phyloP scores from a whole-genome alignment of 2,329 filamentous ascomycete species.

The Talaromyces sp. region DNA sequence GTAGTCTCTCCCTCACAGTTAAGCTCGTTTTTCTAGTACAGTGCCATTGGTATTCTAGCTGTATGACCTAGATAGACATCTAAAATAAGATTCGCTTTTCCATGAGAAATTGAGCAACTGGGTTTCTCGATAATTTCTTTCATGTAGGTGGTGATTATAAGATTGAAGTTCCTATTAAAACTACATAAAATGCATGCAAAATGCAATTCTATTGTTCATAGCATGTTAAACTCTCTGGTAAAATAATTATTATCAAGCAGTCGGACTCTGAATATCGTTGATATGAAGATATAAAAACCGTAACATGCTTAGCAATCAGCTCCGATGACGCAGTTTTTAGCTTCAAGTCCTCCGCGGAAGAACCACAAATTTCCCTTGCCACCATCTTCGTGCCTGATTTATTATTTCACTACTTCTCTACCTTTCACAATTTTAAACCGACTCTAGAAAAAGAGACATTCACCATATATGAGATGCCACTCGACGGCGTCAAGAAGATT shows the following conservation, averaged over 20 bases:
- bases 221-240: not conserved
- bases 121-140: not conserved
- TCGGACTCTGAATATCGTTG: not conserved
- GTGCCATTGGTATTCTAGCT: not conserved
- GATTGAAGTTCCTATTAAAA: not conserved
- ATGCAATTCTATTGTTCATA: no score
- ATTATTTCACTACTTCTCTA: not conserved
- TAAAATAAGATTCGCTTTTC: not conserved
- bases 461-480: conserved; percentile 28
- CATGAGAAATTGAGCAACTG: not conserved
- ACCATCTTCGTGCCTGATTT: not conserved
- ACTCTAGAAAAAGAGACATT: not conserved
- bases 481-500: conserved; percentile 41
- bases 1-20: conserved; percentile 13
- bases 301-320: conserved; percentile 14
- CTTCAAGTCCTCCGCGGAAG: not conserved
- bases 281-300: not conserved
- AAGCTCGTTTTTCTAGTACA: not conserved
- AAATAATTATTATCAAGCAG: not conserved
- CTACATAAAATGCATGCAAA: no score
- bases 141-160: not conserved
- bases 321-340: conserved; percentile 13
- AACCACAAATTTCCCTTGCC: conserved; percentile 4
- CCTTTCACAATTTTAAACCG: not conserved
- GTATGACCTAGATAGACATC: not conserved